phyloP scores from a whole-genome alignment of 768 basidiomycete genomes.

The Hydnomerulius pinastri region DNA sequence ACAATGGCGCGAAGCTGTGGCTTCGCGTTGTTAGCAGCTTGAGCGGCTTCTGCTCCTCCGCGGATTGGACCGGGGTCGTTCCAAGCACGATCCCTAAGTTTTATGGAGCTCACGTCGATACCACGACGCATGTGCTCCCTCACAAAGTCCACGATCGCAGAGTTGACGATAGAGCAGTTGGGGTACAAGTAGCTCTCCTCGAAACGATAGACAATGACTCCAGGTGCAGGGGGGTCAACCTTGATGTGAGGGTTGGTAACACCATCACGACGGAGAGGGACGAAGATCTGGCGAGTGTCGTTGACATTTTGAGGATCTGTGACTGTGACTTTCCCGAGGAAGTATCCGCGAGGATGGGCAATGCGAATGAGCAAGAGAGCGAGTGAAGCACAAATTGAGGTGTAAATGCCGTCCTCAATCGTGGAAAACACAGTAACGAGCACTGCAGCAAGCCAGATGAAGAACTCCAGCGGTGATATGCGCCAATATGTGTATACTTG shows the following conservation, averaged over 20 bases:
- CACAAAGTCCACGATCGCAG: constrained; percentile 77
- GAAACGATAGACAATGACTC: constrained; percentile 88
- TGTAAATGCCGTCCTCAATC: constrained; percentile 92
- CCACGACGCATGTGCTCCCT: constrained; percentile 77
- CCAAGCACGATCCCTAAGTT: constrained; percentile 81
- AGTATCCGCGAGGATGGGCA: constrained; percentile 85
- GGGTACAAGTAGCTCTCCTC: constrained; percentile 91
- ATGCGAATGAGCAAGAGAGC: constrained; percentile 83
- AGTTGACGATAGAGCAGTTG: constrained; percentile 70
- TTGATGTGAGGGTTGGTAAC: constrained; percentile 70
- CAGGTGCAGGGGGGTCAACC: constrained; percentile 78
- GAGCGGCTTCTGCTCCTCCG: constrained; percentile 47
- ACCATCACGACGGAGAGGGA: constrained; percentile 66
- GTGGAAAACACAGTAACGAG: constrained; percentile 90
- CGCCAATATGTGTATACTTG: constrained; percentile 91
- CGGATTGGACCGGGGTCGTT: constrained; percentile 83
- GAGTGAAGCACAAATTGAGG: constrained; percentile 77
- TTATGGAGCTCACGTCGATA: constrained; percentile 65
- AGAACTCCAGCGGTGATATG: constrained; percentile 87
- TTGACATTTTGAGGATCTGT: constrained; percentile 37
- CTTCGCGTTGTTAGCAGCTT: constrained; percentile 50
- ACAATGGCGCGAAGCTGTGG: constrained; percentile 85
- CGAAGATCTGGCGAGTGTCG: constrained; percentile 71
- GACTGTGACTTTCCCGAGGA: constrained; percentile 84
- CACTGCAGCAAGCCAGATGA: constrained; percentile 87